phyloP scores from a whole-genome alignment of 169 alveolate genomes.

The Plasmodium gallinaceum region DNA sequence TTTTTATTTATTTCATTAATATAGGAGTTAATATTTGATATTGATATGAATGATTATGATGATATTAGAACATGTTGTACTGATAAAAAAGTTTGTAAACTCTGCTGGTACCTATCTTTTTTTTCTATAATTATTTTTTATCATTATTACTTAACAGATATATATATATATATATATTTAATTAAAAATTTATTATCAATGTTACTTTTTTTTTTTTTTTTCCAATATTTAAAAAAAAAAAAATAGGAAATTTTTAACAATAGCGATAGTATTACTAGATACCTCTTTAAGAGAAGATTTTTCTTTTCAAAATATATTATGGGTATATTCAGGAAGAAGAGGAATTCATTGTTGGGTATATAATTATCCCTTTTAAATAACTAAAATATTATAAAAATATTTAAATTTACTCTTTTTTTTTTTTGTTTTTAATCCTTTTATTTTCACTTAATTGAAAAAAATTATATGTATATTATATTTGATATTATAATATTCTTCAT shows the following conservation, averaged over 20 bases:
- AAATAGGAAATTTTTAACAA: slow-evolving; percentile 85
- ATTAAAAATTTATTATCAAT: neutral
- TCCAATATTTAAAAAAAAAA: neutral
- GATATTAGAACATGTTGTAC: slow-evolving; percentile 98
- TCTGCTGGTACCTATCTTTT: slow-evolving; percentile 92
- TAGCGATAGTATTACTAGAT: slow-evolving; percentile 87
- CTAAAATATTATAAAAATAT: neutral
- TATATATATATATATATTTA: neutral
- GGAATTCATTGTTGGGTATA: slow-evolving; percentile 99
- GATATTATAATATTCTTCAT: neutral
- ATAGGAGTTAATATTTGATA: slow-evolving; percentile 97
- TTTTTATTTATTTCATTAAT: slow-evolving; percentile 65
- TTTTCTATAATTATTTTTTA: neutral
- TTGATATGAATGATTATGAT: slow-evolving; percentile 99
- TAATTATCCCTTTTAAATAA: slow-evolving; percentile 72
- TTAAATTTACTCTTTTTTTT: neutral
- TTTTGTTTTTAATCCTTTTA: neutral
- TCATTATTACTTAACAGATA: neutral
- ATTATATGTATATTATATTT: neutral
- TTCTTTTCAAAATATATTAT: slow-evolving; percentile 94
- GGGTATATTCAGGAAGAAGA: slow-evolving; percentile 99
- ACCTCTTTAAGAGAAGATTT: slow-evolving; percentile 93
- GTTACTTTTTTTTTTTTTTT: neutral
- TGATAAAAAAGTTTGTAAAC: slow-evolving; percentile 95
- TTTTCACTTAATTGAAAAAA: neutral